phyloP scores from a whole-genome alignment of 768 basidiomycete species.

The Tylopilus felleus region DNA sequence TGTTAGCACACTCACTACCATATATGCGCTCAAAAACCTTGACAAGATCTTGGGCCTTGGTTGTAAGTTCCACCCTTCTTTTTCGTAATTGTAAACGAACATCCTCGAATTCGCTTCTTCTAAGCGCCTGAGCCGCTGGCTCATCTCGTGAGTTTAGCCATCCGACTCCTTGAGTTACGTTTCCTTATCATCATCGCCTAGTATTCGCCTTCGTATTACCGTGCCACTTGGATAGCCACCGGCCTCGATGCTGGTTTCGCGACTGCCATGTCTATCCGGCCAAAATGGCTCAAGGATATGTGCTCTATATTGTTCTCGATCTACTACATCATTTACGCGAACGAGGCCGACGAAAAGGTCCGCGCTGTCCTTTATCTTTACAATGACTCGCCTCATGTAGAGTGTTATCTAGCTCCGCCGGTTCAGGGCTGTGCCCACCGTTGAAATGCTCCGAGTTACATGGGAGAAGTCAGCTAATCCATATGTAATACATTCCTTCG shows the following conservation, averaged over 20 bases:
- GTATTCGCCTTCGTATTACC: conserved; percentile 93
- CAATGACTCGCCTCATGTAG: neutral
- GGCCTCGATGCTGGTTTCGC: conserved; percentile 98
- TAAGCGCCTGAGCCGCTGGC: conserved; percentile 92
- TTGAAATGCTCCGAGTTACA: conserved; percentile 92
- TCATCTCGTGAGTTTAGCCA: conserved; percentile 57
- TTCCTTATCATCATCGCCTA: conserved; percentile 30
- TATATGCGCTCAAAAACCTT: conserved; percentile 81
- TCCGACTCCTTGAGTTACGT: conserved; percentile 1
- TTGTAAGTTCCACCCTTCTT: conserved; percentile 39
- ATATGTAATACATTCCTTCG: conserved; percentile 51
- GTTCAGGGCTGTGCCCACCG: conserved; percentile 89
- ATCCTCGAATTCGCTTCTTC: neutral
- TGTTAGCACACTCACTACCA: conserved; percentile 74
- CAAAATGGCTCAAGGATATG: conserved; percentile 88
- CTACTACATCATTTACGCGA: conserved; percentile 88
- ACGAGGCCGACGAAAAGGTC: conserved; percentile 95
- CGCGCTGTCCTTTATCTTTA: conserved; percentile 13
- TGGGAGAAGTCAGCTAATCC: conserved; percentile 98
- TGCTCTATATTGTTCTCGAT: conserved; percentile 80
- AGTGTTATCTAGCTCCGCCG: conserved; percentile 64
- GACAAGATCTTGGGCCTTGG: conserved; percentile 82
- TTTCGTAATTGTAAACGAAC: neutral
- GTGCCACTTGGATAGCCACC: conserved; percentile 92
- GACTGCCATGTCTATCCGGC: conserved; percentile 88